These are phyloP conservation scores for Sequoiadendron giganteum DNA, from an alignment of 75 land plant genomes.

Conservation along the genomic window DNA sequence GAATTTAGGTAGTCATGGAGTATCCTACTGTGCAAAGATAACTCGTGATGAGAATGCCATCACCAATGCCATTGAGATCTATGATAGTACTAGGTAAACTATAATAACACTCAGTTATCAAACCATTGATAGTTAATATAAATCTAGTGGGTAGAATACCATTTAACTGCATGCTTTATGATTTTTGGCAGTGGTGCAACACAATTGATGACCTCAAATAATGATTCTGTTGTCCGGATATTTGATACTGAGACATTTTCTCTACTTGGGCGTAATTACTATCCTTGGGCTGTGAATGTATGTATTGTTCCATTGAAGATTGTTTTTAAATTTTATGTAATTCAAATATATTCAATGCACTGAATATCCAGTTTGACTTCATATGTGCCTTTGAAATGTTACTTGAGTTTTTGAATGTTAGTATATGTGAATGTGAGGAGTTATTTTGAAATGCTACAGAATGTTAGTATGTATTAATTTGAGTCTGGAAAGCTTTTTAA, in stretches of 20 bases:
- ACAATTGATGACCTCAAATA: slow-evolving; percentile 46
- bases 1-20: slow-evolving; percentile 72
- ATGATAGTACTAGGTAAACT: slow-evolving; percentile 55
- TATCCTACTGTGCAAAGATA: slow-evolving; percentile 77
- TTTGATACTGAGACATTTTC: slow-evolving; percentile 38
- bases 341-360: neutral
- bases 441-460: neutral
- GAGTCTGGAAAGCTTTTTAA: neutral
- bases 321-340: neutral
- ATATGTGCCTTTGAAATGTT: neutral
- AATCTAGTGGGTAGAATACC: neutral
- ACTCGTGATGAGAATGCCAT: slow-evolving; percentile 95
- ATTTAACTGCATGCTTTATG: neutral
- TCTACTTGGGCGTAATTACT: slow-evolving; percentile 30
- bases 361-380: neutral
- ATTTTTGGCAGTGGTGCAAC: slow-evolving; percentile 28
- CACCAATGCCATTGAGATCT: slow-evolving; percentile 87
- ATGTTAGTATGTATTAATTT: neutral
- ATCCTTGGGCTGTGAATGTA: slow-evolving; percentile 50
- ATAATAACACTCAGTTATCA: neutral
- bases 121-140: neutral
- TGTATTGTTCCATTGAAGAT: slow-evolving; percentile 7
- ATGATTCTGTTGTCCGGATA: slow-evolving; percentile 47
- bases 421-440: neutral
- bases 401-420: too few relatives aligned